Base-by-base conservation (phyloP, 352 stramenopile species). In the Phytophthora hybrid region DNA sequence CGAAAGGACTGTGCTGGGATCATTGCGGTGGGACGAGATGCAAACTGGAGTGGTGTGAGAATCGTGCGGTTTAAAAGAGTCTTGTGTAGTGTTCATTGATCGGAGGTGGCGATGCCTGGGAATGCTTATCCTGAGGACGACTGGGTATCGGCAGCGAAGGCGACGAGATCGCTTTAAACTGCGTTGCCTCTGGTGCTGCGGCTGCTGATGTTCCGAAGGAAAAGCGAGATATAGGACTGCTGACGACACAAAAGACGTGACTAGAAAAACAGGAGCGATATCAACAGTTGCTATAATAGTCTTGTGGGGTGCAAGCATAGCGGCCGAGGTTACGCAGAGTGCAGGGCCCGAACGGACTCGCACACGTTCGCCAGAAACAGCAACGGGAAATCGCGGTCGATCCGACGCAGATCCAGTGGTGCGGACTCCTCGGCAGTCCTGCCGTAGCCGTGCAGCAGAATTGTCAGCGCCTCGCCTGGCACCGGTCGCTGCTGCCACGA, bases 341-440 rank as follows among this genome's bases (percentile, higher is more conserved):
- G 57, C 21, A 58, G 47, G 23, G 31, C 34, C 16, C 69, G 64
- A 51, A 80, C 44, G 8, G 69, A 77, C 67, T 82, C 76, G 54
- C 76, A 79, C 32, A 79, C 71, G 60, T 78, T 79, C 13, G 76
- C 76, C 29, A 82, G 32, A 23, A 82, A 71, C 4, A 79, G 54
- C 52, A 82, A 21, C 39, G 76, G 67, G 57, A 76, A 81, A 11
- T 81, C 71, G 4, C 46, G 51, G 37, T 78, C 75, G 7, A 76
- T 47, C 21, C 55, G 66, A 32, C 10, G 16, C 18, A 74, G 21
- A 4, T 76, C 66, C 54, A 74, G 44, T 8, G 59, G 59, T 9
- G 59, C 44, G 16, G 70, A 32, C 44, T 23, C 5, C 46, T 53
- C 46, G 32, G 67, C 26, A 6, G 41, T 63, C 9, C 29, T 69